Evolutionary conservation across 2,329 filamentous ascomycete species (phyloP), one percentile per base, ranked within the genome.

Genomic region (Diaporthe citriasiana): DNA sequence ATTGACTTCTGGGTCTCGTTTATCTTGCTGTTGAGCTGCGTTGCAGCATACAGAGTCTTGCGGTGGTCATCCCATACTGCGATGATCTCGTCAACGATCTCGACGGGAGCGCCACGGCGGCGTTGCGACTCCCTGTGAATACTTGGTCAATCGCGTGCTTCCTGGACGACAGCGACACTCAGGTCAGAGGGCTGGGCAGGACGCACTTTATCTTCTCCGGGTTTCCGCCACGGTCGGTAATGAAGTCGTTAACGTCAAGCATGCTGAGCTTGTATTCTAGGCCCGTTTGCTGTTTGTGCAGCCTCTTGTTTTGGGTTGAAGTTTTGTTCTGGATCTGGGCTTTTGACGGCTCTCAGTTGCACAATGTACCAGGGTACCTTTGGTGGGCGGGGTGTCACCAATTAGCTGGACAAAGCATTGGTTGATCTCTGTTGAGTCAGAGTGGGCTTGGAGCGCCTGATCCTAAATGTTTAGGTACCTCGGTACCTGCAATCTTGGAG

Each of bases 1-100:
- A 98, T 97, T 82, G 95, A 91, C 85, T 97, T 98, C 83, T 97
- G 94, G 40, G 95, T 89, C 27, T 90, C 92, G 85, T 98, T 98
- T 84, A 98, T 95, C 85, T 94, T 92, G 79, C 91, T 92, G 78
- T 93, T 93, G 78, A 97, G 89, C 83, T 97, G 94, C 27, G 92
- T 94, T 10, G 92, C 93, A 71, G 89, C 91, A 81, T 96, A 97
- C 75, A 94, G 90, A 71, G 93, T 94, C 85, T 89, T 91, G 79
- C 94, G 91, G 84, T 96, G 94, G 79, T 96, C 94, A 82, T 97
- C 93, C 82, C 93, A 98, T 81, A 97, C 87, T 30, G 89, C 89
- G 82, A 98, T 97, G 75, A 98, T 91, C 85, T 97, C 93, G 86
- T 99, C 96, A 35, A 99, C 96, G 63, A 93, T 87, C 81, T 95